Evolutionary conservation across 2,329 filamentous ascomycete genomes (phyloP).

Genomic region (Mollisiaceae sp.): DNA sequence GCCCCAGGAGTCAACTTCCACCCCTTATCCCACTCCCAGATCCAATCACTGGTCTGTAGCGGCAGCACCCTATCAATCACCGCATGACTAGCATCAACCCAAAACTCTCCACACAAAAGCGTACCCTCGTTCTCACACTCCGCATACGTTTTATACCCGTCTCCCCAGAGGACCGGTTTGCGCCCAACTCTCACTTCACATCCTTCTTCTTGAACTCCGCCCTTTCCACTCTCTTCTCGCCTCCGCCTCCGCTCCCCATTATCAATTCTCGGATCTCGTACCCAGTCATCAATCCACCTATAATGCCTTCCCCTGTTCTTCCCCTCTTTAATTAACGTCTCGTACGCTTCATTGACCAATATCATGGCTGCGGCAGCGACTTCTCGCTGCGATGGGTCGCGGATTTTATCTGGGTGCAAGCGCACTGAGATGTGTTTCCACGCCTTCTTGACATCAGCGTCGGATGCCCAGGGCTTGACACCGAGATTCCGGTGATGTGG

Average conservation of each 20-base stretch:
- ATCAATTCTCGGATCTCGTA: neutral
- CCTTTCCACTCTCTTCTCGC: neutral
- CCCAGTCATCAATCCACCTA: neutral
- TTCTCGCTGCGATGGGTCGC: neutral
- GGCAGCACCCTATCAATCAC: constrained; percentile 35
- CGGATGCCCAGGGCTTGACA: neutral
- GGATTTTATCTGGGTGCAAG: constrained; percentile 6
- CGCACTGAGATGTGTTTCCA: neutral
- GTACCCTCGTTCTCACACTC: neutral
- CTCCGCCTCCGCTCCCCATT: neutral
- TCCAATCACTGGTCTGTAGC: neutral
- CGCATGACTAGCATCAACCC: constrained; percentile 1
- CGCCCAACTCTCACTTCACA: neutral
- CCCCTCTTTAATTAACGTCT: neutral
- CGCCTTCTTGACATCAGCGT: neutral
- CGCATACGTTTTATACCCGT: neutral
- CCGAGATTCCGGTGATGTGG: constrained; percentile 14
- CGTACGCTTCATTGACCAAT: neutral
- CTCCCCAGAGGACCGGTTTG: neutral
- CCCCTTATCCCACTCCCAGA: neutral
- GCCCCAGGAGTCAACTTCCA: neutral
- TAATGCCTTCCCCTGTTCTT: neutral
- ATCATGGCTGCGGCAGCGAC: neutral
- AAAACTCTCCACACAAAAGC: neutral
- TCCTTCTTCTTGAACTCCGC: neutral